These are phyloP conservation scores for Cryptococcus floricola DNA, from an alignment of 1,284 basidiomycete species.

Conservation along the genomic window DNA sequence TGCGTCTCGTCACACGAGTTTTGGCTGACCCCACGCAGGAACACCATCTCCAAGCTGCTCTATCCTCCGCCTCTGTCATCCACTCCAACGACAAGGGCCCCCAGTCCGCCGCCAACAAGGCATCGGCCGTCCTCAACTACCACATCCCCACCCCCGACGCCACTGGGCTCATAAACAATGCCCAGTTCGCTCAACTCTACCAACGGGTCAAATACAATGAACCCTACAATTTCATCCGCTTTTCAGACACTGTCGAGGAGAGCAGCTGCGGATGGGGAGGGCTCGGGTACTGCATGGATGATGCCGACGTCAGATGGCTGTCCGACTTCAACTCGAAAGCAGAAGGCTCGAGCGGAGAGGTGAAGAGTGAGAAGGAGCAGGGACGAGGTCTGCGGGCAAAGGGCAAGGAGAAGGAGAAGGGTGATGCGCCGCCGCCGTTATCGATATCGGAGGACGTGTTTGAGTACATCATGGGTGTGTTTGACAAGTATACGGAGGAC, in stretches of 20 bases:
- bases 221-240: slow-evolving; percentile 73
- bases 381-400: slow-evolving; percentile 47
- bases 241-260: slow-evolving; percentile 87
- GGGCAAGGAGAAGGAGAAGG: slow-evolving; percentile 51
- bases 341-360: slow-evolving; percentile 65
- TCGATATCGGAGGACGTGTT: slow-evolving; percentile 83
- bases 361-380: slow-evolving; percentile 50
- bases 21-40: slow-evolving; percentile 61
- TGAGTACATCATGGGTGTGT: slow-evolving; percentile 90
- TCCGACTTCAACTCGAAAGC: slow-evolving; percentile 85
- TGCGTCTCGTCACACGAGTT: slow-evolving; percentile 32
- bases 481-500: slow-evolving; percentile 88
- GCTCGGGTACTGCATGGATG: slow-evolving; percentile 81
- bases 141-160: slow-evolving; percentile 92
- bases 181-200: slow-evolving; percentile 64
- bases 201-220: slow-evolving; percentile 67
- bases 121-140: slow-evolving; percentile 52
- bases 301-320: slow-evolving; percentile 92
- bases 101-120: slow-evolving; percentile 13
- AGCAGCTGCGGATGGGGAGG: slow-evolving; percentile 47
- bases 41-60: slow-evolving; percentile 77
- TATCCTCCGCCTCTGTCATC: slow-evolving; percentile 45
- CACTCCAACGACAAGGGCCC: slow-evolving; percentile 32
- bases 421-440: slow-evolving; percentile 52
- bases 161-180: slow-evolving; percentile 68